These are phyloP conservation scores for Lepidium campestre DNA, from an alignment of 441 rosid species.

Conservation along the genomic window DNA sequence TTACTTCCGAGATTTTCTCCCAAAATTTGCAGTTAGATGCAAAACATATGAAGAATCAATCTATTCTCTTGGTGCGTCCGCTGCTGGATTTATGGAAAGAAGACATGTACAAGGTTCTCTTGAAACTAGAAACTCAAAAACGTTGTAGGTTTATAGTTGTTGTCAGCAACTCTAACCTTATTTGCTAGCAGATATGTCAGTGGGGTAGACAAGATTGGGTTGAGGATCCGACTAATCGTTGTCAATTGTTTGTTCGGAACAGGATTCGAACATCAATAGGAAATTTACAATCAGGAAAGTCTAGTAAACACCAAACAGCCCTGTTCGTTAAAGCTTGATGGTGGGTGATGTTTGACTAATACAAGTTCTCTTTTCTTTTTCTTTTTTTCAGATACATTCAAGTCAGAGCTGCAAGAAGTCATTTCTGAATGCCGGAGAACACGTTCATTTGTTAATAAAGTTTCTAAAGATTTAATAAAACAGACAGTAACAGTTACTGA, in stretches of 20 bases:
- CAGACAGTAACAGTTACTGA: conserved; percentile 51
- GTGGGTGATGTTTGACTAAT: conserved; percentile 7
- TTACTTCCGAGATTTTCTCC: conserved; percentile 65
- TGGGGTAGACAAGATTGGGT: conserved; percentile 57
- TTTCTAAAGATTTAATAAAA: conserved; percentile 46
- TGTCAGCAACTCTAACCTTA: not conserved
- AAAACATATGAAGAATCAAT: conserved; percentile 31
- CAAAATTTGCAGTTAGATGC: conserved; percentile 22
- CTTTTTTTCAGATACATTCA: conserved; percentile 46
- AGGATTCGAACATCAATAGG: conserved; percentile 74
- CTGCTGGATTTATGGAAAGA: conserved; percentile 70
- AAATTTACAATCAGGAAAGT: conserved; percentile 59
- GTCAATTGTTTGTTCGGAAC: conserved; percentile 67
- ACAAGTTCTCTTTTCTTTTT: conserved; percentile 10
- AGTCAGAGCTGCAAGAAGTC: conserved; percentile 60
- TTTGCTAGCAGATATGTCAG: conserved; percentile 56
- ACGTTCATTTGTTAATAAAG: conserved; percentile 56
- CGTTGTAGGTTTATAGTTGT: not conserved
- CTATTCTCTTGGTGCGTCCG: conserved; percentile 80
- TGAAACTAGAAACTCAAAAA: not conserved
- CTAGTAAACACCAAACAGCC: not conserved
- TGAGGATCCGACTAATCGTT: conserved; percentile 88
- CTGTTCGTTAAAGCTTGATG: not conserved
- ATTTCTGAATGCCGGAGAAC: conserved; percentile 69
- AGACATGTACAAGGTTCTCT: conserved; percentile 74